A percentile compares a stretch with the other conserved stretches of the same genome.
Conservation (phyloP, 805 yeast genomes). For the Wickerhamomyces ciferrii region DNA sequence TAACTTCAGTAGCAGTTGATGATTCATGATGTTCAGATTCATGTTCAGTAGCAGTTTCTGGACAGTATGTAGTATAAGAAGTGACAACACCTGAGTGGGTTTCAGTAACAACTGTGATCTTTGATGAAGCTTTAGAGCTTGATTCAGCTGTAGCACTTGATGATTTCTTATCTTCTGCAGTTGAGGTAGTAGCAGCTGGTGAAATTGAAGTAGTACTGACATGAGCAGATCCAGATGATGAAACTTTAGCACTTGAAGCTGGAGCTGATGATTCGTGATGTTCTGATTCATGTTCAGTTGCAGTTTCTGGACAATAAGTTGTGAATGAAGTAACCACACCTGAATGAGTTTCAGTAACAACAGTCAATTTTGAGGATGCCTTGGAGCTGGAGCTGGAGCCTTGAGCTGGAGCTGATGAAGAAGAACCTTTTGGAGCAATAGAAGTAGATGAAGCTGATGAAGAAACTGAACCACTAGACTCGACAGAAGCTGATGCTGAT, state of each 20-base stretch:
- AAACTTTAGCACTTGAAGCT: neutral
- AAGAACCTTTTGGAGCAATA: neutral
- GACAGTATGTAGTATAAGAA: constrained; percentile 3
- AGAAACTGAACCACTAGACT: constrained; percentile 8
- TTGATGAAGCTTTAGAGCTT: neutral
- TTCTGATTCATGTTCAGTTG: neutral
- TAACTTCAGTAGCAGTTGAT: constrained; percentile 7
- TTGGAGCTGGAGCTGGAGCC: constrained; percentile 1
- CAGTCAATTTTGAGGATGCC: constrained; percentile 18
- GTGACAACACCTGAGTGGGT: constrained; percentile 15
- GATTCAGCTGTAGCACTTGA: neutral
- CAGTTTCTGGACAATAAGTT: constrained; percentile 6
- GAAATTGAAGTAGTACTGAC: neutral
- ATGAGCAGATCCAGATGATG: neutral
- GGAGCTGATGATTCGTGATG: neutral
- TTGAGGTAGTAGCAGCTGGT: neutral
- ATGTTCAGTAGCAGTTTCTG: constrained; percentile 3
- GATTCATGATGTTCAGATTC: no score
- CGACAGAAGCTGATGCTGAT: neutral
- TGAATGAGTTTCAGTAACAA: constrained; percentile 22
- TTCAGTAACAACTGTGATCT: constrained; percentile 17
- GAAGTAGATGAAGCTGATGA: neutral
- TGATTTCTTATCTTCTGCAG: neutral
- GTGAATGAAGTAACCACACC: constrained; percentile 3
- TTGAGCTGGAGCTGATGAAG: neutral